These are phyloP conservation scores for Nasturtium officinale DNA, from an alignment of 345 rosid species.

Conservation along the genomic window DNA sequence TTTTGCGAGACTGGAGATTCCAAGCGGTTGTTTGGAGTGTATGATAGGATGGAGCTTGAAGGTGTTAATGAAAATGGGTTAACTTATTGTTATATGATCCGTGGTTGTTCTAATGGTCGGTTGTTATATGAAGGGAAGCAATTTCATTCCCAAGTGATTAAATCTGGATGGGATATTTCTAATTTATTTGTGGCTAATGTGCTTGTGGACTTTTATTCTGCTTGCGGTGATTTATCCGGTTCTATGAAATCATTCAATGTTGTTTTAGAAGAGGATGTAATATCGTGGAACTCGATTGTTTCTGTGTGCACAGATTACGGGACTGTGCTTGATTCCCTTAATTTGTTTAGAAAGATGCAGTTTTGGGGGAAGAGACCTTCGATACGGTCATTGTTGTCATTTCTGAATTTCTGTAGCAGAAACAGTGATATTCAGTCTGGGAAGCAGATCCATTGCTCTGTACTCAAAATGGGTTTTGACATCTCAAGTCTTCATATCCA, in stretches of 20 bases:
- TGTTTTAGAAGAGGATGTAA: slow-evolving; percentile 53
- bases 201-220: slow-evolving; percentile 74
- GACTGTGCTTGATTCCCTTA: slow-evolving; percentile 52
- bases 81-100: slow-evolving; percentile 70
- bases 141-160: slow-evolving; percentile 61
- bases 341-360: slow-evolving; percentile 67
- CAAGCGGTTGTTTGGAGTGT: slow-evolving; percentile 48
- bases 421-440: slow-evolving; percentile 51
- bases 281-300: slow-evolving; percentile 85
- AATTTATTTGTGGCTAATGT: slow-evolving; percentile 66
- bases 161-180: slow-evolving; percentile 56
- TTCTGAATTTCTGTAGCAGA: slow-evolving; percentile 63
- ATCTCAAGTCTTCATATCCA: slow-evolving; percentile 52
- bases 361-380: slow-evolving; percentile 72
- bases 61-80: slow-evolving; percentile 59
- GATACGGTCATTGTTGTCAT: slow-evolving; percentile 56
- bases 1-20: slow-evolving; percentile 50
- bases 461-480: slow-evolving; percentile 60
- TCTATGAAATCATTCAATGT: slow-evolving; percentile 56
- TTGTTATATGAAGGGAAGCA: slow-evolving; percentile 67
- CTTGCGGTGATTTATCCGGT: slow-evolving; percentile 52
- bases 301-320: slow-evolving; percentile 49
- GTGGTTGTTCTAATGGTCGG: slow-evolving; percentile 53
- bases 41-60: slow-evolving; percentile 51
- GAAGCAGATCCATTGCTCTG: slow-evolving; percentile 70